Percentiles rank a stretch among this genome's conserved stretches.
Evolutionary conservation across 345 rosid species (phyloP).

Genomic region (Stellera chamaejasme): DNA sequence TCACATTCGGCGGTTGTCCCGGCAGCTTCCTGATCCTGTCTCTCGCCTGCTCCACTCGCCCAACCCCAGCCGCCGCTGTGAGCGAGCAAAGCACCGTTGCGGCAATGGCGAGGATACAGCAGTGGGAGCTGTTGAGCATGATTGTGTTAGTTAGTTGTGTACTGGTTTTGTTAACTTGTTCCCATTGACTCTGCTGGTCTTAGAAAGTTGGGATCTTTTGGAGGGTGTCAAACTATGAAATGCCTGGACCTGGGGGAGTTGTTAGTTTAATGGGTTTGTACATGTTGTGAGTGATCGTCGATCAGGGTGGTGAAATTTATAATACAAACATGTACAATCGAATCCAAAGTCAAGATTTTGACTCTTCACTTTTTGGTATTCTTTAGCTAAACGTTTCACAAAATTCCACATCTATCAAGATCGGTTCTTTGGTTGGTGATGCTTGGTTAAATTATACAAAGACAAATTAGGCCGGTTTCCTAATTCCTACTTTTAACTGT

Average conservation of each 20-base stretch:
- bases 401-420: too few species aligned
- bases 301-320: too few species aligned
- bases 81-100: conserved; percentile 3
- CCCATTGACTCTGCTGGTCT: conserved; percentile 11
- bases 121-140: conserved; percentile 4
- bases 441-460: too few species aligned
- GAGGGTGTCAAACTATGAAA: background rate
- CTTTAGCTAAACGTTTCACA: too few species aligned
- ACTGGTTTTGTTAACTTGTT: conserved; percentile 8
- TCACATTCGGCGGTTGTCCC: conserved; percentile 58
- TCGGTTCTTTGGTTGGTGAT: too few species aligned
- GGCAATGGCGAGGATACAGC: background rate
- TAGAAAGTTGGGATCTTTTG: background rate
- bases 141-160: background rate
- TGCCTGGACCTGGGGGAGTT: background rate
- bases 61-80: background rate
- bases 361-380: too few species aligned
- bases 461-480: too few species aligned
- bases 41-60: conserved; percentile 26
- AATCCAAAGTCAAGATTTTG: too few species aligned
- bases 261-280: too few species aligned
- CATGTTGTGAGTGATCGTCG: too few species aligned
- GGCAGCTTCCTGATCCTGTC: conserved; percentile 58
- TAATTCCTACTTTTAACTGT: too few species aligned
- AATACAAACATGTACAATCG: too few species aligned